Evolutionary conservation across 805 yeast genomes (phyloP), one percentile per base, ranked within the genome.

Genomic region (Candida endomychidarum): DNA sequence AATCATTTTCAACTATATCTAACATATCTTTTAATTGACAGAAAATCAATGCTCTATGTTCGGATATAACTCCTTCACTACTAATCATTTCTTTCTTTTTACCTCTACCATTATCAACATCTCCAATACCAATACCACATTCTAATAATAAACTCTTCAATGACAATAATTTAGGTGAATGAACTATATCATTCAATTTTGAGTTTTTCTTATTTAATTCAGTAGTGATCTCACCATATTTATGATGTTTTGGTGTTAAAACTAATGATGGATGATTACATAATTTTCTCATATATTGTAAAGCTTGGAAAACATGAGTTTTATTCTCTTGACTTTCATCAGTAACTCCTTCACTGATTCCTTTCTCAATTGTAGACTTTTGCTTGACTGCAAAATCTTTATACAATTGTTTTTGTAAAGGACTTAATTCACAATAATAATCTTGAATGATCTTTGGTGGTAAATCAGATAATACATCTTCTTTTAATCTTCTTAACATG

Each of bases 401-500:
- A 67, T 93, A 95, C 34, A 93, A 70, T 51, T 82, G 84, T 54
- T 83, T 84, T 60, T 93, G 99, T 42, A 89, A 67, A 47, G 88
- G 96, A 51, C 96, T 87, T 47, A 95, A 72, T 50, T 93, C 98
- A 67, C 99, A 93, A 61, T 93, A 93, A 61, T 93, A 91, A 67
- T 93, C 99, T 61, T 93, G 99, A 50, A 93, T 93, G 52, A 95
- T 93, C 64, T 93, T 93, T 27, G 99, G 99, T 8, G 99, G 99
- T 51, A 93, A 72, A 60, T 93, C 99, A 1, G 95, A 84, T 39
- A 93, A 70, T 4, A 93, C 99, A 51, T 93, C 98, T 57, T 93
- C 98, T 60, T 93, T 93, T 56, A 93, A 74, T 60, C 99, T 82
- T 61, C 99, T 83, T 48, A 93, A 70, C 89, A 95, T 84, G 60